Percentiles rank a stretch among this genome's conserved stretches.
Conservation (phyloP, 208 protist genomes). For the Wallacemonas sp. region DNA sequence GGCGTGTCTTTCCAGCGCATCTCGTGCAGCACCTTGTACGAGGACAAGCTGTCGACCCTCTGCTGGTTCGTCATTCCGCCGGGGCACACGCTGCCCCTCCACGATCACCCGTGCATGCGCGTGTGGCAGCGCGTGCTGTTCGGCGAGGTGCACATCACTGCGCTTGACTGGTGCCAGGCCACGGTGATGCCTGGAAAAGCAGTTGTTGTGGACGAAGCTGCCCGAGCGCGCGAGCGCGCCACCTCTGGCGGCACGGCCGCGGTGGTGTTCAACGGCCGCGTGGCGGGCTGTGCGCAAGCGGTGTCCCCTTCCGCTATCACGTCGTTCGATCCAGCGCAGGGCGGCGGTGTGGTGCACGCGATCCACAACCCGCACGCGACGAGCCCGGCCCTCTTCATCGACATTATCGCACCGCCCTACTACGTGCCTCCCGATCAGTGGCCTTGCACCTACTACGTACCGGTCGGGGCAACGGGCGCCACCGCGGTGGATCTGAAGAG, state of each 20-base stretch:
- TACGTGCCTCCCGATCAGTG: slow-evolving; percentile 39
- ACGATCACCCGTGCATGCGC: slow-evolving; percentile 76
- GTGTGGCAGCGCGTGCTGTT: slow-evolving; percentile 73
- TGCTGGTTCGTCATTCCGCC: slow-evolving; percentile 83
- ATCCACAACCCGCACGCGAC: slow-evolving; percentile 47
- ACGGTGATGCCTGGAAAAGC: too few relatives aligned
- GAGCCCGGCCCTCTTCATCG: slow-evolving; percentile 62
- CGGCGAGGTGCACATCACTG: slow-evolving; percentile 53
- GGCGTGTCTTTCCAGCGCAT: slow-evolving; percentile 11
- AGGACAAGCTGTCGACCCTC: slow-evolving; percentile 39
- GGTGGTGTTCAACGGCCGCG: slow-evolving; percentile 19
- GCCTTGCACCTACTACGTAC: slow-evolving; percentile 58
- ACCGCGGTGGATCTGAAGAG: neutral
- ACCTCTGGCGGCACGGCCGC: slow-evolving; percentile 22
- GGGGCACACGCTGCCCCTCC: slow-evolving; percentile 47
- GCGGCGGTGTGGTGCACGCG: slow-evolving; percentile 65
- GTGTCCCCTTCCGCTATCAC: slow-evolving; percentile 10
- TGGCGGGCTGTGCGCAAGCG: slow-evolving; percentile 11
- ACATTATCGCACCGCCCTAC: slow-evolving; percentile 79
- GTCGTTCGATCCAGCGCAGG: slow-evolving; percentile 22
- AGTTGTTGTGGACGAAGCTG: neutral
- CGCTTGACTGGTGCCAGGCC: slow-evolving; percentile 46
- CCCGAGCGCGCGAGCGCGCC: neutral
- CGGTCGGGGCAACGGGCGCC: slow-evolving; percentile 1
- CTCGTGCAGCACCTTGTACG: slow-evolving; percentile 68